Percentiles rank a stretch among this genome's conserved stretches.
Conservation (phyloP, 345 rosid genomes). For the Reutealis trisperma region DNA sequence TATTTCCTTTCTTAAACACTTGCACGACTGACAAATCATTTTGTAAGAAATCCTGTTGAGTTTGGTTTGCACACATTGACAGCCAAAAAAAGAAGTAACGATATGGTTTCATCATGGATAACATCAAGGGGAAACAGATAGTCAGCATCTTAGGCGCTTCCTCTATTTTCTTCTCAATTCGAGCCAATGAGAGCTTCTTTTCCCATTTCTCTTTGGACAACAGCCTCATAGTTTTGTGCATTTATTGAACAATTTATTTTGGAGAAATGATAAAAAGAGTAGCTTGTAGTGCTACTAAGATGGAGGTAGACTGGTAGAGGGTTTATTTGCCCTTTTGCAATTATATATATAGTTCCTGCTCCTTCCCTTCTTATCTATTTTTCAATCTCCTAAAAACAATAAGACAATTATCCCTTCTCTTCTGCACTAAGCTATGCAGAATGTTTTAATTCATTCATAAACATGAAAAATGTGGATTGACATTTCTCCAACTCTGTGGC, state of each 20-base stretch:
- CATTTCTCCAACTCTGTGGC: not conserved
- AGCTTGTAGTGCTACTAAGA: not conserved
- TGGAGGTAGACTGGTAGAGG: not conserved
- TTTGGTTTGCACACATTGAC: no score
- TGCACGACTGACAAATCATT: no score
- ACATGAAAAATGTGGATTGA: not conserved
- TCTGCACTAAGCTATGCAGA: not conserved
- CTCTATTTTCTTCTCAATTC: no score
- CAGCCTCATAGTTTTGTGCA: not conserved
- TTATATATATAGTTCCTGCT: not conserved
- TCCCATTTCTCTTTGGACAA: no score
- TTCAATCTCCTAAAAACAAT: not conserved
- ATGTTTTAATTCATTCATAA: no score
- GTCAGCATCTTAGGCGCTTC: no score
- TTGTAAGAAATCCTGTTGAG: not conserved
- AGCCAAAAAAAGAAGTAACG: no score
- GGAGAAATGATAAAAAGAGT: not conserved
- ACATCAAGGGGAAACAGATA: no score
- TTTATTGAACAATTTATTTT: not conserved
- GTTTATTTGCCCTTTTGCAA: not conserved
- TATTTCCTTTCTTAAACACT: not conserved
- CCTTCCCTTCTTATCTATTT: not conserved
- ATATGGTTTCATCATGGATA: no score
- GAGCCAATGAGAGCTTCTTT: no score
- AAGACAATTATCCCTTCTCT: not conserved